Evolutionary conservation across 2,329 filamentous ascomycete species (phyloP), one percentile per base, ranked within the genome.

Genomic region (Trichoderma sp.): DNA sequence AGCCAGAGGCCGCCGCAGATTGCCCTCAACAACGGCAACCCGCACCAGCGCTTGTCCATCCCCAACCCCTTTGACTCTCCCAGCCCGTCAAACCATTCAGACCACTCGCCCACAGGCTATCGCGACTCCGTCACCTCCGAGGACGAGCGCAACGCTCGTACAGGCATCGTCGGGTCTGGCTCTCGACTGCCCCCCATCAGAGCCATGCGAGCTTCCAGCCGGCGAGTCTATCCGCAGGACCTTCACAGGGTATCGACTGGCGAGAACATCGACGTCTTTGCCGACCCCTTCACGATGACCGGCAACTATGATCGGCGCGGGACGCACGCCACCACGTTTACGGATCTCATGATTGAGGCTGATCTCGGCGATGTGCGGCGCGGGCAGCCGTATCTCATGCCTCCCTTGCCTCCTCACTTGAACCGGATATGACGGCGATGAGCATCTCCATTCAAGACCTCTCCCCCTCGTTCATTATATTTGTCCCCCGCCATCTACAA

Each of bases 191-290:
- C 73, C 2, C 74, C 80, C 15, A 80, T 81, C 68, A 76, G 79
- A 51, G 69, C 72, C 48, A 80, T 81, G 78, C 76, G 73, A 60
- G 68, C 71, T 5, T 72, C 72, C 1, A 71, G 69, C 19, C 71
- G 72, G 44, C 69, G 70, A 30, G 69, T 72, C 41, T 69, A 67
- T 44, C 78, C 76, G 39, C 78, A 77, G 19, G 69, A 72, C 47
- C 64, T 78, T 58, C 74, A 78, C 5, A 74, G 78, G n/a, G 78
- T 81, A 67, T 77, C 78, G 3, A 82, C 79, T 69, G 78, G 75
- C 59, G 79, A 82, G 71, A 81, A 79, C 73, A 85, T 85, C 72
- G 81, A 83, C 67, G 77, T 86, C 9, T 85, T 83, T 65, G 81
- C 81, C 1, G 83, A 84, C 68, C 79, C 80, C 21, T 73, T 75